A percentile compares a stretch with the other conserved stretches of the same genome.
Conservation (phyloP, 345 rosid genomes). For the Gossypium arboreum region DNA sequence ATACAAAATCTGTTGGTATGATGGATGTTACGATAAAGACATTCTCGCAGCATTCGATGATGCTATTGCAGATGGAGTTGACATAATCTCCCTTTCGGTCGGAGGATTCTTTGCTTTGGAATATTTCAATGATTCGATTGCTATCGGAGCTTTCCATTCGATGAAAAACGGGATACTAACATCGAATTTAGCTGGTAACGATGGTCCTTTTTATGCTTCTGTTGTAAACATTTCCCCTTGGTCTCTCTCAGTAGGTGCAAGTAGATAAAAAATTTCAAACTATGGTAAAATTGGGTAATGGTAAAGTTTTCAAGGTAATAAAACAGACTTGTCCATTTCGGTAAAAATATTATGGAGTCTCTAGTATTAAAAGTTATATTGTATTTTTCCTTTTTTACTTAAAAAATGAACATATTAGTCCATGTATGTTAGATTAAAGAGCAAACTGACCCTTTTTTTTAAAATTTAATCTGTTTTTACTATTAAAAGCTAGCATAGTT, state of each 20-base stretch:
- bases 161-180: slow-evolving; percentile 28
- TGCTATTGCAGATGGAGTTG: slow-evolving; percentile 36
- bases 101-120: background rate
- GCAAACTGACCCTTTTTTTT: accelerated
- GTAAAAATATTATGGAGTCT: too few species aligned
- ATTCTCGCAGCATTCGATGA: slow-evolving; percentile 34
- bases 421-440: accelerated
- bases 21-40: slow-evolving; percentile 19
- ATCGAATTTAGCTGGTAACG: slow-evolving; percentile 25
- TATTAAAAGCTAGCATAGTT: too few species aligned
- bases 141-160: slow-evolving; percentile 30
- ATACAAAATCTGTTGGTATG: slow-evolving; percentile 32
- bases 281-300: slow-evolving; percentile 19
- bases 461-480: too few species aligned
- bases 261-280: slow-evolving; percentile 25
- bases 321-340: background rate
- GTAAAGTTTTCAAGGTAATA: slow-evolving; percentile 18
- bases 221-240: slow-evolving; percentile 23
- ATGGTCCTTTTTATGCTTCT: slow-evolving; percentile 10
- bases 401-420: too few species aligned
- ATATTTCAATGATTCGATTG: slow-evolving; percentile 21
- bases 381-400: too few species aligned
- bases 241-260: slow-evolving; percentile 31
- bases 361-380: too few species aligned
- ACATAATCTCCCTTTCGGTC: slow-evolving; percentile 29